Evolutionary conservation across 108 stramenopile genomes (phyloP), one percentile per base, ranked within the genome.

Genomic region (Cyclotella baltica): DNA sequence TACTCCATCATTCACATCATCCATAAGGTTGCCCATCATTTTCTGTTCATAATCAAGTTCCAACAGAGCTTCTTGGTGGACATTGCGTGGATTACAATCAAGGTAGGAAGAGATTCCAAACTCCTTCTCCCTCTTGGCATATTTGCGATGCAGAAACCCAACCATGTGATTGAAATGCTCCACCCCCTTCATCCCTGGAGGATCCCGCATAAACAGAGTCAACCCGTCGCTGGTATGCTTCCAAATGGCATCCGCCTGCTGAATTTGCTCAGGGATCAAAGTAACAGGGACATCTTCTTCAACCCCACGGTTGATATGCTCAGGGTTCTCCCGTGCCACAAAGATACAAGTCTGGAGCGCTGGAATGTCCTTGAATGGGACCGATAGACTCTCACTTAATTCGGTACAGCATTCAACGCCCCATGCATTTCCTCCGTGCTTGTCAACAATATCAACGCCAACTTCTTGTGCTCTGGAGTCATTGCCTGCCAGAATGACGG

Each of bases 401-500:
- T 30, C 23, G 19, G 38, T 20, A 36, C 64, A 9, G 52, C 63
- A 75, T 15, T 34, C 52, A 55, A 50, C 31, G 9, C 36, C 20
- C 57, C 47, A 65, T 28, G 62, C 23, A 28, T 53, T 28, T 29
- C 27, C 37, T 25, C 70, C 10, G 27, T 59, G 15, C 34, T 34
- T 18, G 6, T 18, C 19, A 70, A 35, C 19, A 70, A 31, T 37
- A n/a, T 50, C 62, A 77, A 38, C 46, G 67, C 70, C 34, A 23
- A 16, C 22, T 37, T 40, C n/a, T 56, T 57, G 38, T 61, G 37
- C 3, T 11, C 38, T 4, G 76, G 68, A 19, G 10, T 9, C 76
- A 77, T 77, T 46, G 47, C 53, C 46, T 77, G 76, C 76, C 76
- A 77, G 22, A 69, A 62, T n/a, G 68, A 23, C 59, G 68, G 76